Evolutionary conservation across 73 alveolate species (phyloP), one percentile per base, ranked within the genome.

Genomic region (Paramecium bursaria): DNA sequence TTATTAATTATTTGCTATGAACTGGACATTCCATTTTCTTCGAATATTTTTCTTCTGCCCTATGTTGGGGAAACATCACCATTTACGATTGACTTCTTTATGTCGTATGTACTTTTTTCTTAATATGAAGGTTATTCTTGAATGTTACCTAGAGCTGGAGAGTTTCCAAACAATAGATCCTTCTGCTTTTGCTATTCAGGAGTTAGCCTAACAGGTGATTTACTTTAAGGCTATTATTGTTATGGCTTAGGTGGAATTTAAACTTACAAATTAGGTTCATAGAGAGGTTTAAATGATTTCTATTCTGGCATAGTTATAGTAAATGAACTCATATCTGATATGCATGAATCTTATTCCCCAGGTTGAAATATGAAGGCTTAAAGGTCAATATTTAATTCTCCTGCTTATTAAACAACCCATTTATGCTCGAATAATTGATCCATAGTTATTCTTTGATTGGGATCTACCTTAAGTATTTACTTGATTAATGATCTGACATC

Each of bases 351-450:
- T 61, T 75, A 30, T 9, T 35, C 49, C 44, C 79, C 60, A 23
- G 50, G 42, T 29, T 75, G 42, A 85, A 30, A 75, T 25, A 85
- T 50, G 21, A 35, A 67, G 19, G 33, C 82, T 19, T 42, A 47
- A 7, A 67, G 26, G 21, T 67, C 33, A 5, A 67, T 31, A 5
- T 15, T 21, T 19, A 67, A 42, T 19, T 53, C 60, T 67, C 30
- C 14, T 5, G 82, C 82, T 25, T 47, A 73, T 67, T 50, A 31
- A 49, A 77, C 90, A 74, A 92, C 50, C 97, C 97, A 92, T 51
- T 61, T 85, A 89, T 94, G 98, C 26, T 86, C 86, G 46, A 88
- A 49, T 48, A 87, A 87, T 75, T 94, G 90, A 7, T 53, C 87
- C 74, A 90, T 90, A 73, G 82, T 75, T 42, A 91, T 75, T 22